Conservation (phyloP, 1,139 yeast species). For the Taiozyma sp. region DNA sequence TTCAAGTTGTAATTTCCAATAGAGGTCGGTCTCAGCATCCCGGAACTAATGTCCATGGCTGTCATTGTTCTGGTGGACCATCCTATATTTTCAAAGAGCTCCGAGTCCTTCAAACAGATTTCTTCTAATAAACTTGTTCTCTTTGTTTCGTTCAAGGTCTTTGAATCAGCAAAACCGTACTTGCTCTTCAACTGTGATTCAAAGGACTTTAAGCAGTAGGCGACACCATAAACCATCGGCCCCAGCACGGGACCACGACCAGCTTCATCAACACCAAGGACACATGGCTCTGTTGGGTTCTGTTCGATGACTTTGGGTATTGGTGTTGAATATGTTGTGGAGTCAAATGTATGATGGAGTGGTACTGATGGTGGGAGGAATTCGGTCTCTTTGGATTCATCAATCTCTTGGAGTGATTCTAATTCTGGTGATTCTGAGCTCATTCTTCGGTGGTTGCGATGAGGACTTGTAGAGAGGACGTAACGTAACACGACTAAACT, state of each 20-base stretch:
- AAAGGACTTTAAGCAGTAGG: slow-evolving; percentile 62
- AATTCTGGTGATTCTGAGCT: background rate
- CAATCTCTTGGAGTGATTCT: background rate
- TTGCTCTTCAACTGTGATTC: slow-evolving; percentile 43
- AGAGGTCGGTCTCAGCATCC: slow-evolving; percentile 68
- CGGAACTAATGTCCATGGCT: slow-evolving; percentile 80
- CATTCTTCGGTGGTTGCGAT: background rate
- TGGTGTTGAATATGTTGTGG: slow-evolving; percentile 20
- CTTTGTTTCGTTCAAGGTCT: slow-evolving; percentile 68
- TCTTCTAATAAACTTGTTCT: slow-evolving; percentile 56
- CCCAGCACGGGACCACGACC: slow-evolving; percentile 98
- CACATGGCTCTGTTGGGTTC: slow-evolving; percentile 22
- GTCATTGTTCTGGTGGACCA: slow-evolving; percentile 87
- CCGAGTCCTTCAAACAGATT: slow-evolving; percentile 44
- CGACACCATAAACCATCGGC: slow-evolving; percentile 93
- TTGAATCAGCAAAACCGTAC: slow-evolving; percentile 90
- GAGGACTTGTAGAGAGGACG: no score
- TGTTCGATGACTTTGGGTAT: slow-evolving; percentile 20
- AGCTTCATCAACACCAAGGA: slow-evolving; percentile 95
- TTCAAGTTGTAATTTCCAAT: slow-evolving; percentile 70
- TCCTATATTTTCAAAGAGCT: slow-evolving; percentile 58
- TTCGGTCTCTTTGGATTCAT: background rate
- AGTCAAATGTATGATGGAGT: slow-evolving; percentile 12
- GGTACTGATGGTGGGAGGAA: slow-evolving; percentile 25
- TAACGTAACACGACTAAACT: no score